A percentile compares a stretch with the other conserved stretches of the same genome.
These are phyloP conservation scores for Cyberlindnera mycetangii DNA, from an alignment of 805 yeast species.

Conservation along the genomic window DNA sequence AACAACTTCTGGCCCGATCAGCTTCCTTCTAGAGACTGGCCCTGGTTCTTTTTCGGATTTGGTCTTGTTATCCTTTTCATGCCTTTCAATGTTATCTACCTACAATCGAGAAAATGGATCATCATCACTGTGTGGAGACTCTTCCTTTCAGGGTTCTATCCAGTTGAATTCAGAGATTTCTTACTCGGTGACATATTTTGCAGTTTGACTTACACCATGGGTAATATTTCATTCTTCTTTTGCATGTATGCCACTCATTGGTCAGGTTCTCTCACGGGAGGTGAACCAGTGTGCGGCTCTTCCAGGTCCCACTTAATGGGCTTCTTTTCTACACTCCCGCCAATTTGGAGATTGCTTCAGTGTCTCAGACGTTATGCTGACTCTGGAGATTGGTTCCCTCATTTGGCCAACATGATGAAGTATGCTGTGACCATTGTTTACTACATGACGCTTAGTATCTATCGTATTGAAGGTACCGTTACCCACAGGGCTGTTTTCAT, in stretches of 20 bases:
- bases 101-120: constrained; percentile 76
- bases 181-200: constrained; percentile 89
- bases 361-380: constrained; percentile 90
- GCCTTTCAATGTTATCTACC: constrained; percentile 58
- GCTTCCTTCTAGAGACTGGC: constrained; percentile 71
- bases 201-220: constrained; percentile 82
- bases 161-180: constrained; percentile 94
- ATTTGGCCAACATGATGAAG: constrained; percentile 82
- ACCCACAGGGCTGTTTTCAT: constrained; percentile 57
- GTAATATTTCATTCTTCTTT: constrained; percentile 80
- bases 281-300: constrained; percentile 64
- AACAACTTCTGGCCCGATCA: constrained; percentile 57
- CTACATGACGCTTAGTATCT: constrained; percentile 70
- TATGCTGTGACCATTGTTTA: constrained; percentile 66
- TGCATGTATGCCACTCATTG: constrained; percentile 78
- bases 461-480: constrained; percentile 55
- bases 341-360: constrained; percentile 87
- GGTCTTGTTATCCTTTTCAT: constrained; percentile 46
- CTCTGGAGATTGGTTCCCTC: constrained; percentile 96
- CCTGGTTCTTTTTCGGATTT: constrained; percentile 69
- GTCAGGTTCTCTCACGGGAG: constrained; percentile 45
- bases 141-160: constrained; percentile 78
- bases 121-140: constrained; percentile 69
- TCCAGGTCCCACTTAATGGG: constrained; percentile 76
- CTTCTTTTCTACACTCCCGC: constrained; percentile 78